Base-by-base conservation (phyloP, 2,329 filamentous ascomycete genomes). In the Phoma herbarum region DNA sequence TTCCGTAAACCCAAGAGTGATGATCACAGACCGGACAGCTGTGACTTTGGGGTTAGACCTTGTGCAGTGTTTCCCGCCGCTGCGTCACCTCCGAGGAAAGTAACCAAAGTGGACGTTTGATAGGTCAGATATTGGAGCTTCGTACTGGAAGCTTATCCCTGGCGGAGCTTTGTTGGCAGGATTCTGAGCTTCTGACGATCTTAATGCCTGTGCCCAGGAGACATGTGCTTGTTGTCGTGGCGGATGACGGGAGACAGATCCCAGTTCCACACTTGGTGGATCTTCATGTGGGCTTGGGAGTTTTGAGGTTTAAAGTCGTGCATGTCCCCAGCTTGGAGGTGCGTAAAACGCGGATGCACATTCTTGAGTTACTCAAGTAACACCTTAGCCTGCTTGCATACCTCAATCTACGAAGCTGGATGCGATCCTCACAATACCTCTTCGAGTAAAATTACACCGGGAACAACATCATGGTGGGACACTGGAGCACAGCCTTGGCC, bases 391-490 rank as follows among this genome's bases (percentile, higher is more conserved):
- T 45, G 44, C 25, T 43, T 45, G 23, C 56, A 41, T 51, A 50
- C 55, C 35, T 41, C 26, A 50, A 51, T 48, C 54, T 49, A 49
- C 31, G 22, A 20, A 47, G 12, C 25, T 65, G 47, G 49, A 65
- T 66, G 59, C 47, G 18, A 59, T 63, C 50, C 22, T 23, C 23
- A 43, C 49, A 25, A 50, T 52, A 58, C 47, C 49, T 37, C 23
- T 22, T 48, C 50, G 52, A 56, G 52, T 41, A 63, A 63, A 44
- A 51, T 28, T 29, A 51, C 33, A 52, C 48, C 52, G 20, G 45
- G 22, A 23, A 54, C 47, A 31, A 44, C 52, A 49, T 42, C 42
- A 76, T 76, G 74, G 59, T 72, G 29, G 60, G 67, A 64, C 67
- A 62, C 43, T 72, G 68, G 63, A 63, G 60, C 41, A 66, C 57